Evolutionary conservation across 371 early-diverging fungal genomes (phyloP).

Genomic region (Haplosporangium sp.): DNA sequence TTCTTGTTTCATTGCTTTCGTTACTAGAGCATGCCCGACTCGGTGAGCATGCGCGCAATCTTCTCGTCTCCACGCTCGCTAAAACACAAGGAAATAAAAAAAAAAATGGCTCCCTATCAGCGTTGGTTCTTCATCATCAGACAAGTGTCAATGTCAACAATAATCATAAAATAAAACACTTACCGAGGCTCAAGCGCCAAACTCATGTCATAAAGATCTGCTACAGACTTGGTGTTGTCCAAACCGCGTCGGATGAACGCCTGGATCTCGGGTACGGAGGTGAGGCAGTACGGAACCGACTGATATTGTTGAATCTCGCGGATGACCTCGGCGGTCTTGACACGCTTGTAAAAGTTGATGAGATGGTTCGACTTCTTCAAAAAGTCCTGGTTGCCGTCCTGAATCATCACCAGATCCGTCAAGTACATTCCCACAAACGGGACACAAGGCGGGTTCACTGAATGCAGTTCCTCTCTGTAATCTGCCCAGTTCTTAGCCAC

Average conservation of each 20-base stretch:
- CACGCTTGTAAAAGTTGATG: constrained; percentile 92
- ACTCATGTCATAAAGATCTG: constrained; percentile 79
- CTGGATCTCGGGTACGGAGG: constrained; percentile 85
- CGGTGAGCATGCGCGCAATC: constrained; percentile 86
- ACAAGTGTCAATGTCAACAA: not conserved
- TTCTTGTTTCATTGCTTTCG: not conserved
- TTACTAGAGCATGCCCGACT: constrained; percentile 87
- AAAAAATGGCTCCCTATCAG: not conserved
- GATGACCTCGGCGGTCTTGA: constrained; percentile 89
- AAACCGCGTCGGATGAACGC: constrained; percentile 73
- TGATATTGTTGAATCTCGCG: constrained; percentile 93
- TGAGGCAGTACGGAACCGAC: constrained; percentile 79
- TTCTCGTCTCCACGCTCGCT: constrained; percentile 92
- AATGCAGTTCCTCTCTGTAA: constrained; percentile 86
- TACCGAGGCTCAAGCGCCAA: constrained; percentile 84
- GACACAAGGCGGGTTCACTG: constrained; percentile 89
- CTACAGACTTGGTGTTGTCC: constrained; percentile 63
- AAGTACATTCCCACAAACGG: constrained; percentile 88
- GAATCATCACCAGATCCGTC: constrained; percentile 94
- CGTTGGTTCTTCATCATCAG: not conserved
- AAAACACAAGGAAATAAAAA: not conserved
- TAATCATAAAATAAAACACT: constrained; percentile 6
- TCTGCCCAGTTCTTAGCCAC: constrained; percentile 85
- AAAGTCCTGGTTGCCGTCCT: constrained; percentile 84
- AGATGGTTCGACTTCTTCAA: constrained; percentile 65